A percentile compares a stretch with the other conserved stretches of the same genome.
Evolutionary conservation across 108 stramenopile genomes (phyloP).

Genomic region (Skeletonema marinoi): DNA sequence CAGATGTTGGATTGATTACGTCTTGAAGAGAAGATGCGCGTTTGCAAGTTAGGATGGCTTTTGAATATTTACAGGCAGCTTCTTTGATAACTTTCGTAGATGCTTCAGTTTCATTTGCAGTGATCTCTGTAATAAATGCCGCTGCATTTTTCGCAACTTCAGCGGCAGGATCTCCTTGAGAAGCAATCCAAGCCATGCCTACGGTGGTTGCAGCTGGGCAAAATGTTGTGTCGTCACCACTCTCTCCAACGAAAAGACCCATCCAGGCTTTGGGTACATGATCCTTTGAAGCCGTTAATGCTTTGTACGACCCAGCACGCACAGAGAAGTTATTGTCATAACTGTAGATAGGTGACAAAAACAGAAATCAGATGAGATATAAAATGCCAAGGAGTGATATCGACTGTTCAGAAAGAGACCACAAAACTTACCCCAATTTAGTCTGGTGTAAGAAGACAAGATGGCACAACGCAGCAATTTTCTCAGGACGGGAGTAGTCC

Average conservation of each 20-base stretch:
- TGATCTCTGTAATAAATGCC: constrained; percentile 20
- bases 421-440: constrained; percentile 21
- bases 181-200: constrained; percentile 45
- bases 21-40: constrained; percentile 33
- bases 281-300: constrained; percentile 15
- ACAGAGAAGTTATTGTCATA: constrained; percentile 39
- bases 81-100: constrained; percentile 5
- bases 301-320: constrained; percentile 27
- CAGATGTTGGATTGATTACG: constrained; percentile 21
- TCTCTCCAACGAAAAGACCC: constrained; percentile 19
- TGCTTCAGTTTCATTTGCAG: neutral
- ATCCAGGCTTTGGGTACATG: constrained; percentile 49
- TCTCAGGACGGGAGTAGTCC: constrained; percentile 29
- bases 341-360: neutral
- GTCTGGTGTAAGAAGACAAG: constrained; percentile 38
- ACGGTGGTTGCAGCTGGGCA: constrained; percentile 12
- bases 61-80: constrained; percentile 27
- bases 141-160: constrained; percentile 25
- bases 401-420: neutral
- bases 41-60: constrained; percentile 23
- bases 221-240: neutral
- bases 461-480: constrained; percentile 42
- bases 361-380: neutral
- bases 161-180: constrained; percentile 30
- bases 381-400: neutral